phyloP scores from a whole-genome alignment of 1,284 basidiomycete species.

The Austropuccinia psidii region DNA sequence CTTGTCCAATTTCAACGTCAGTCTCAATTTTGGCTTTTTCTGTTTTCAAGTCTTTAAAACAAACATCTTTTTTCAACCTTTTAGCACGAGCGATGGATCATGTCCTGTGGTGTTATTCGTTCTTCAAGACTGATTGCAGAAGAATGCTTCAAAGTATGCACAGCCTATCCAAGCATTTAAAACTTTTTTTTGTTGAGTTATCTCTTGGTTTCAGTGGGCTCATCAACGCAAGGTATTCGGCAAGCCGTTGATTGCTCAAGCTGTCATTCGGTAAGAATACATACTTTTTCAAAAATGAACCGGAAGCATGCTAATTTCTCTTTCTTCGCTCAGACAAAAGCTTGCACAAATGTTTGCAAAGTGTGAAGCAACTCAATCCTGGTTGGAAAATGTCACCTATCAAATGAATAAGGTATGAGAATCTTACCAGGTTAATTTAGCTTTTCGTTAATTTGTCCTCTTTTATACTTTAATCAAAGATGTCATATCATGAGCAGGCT shows the following conservation, averaged over 20 bases:
- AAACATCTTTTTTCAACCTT: slow-evolving; percentile 9
- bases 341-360: slow-evolving; percentile 77
- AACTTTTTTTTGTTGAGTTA: slow-evolving; percentile 31
- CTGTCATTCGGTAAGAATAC: slow-evolving; percentile 60
- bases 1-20: slow-evolving; percentile 50
- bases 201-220: slow-evolving; percentile 53
- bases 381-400: slow-evolving; percentile 80
- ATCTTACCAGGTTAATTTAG: neutral
- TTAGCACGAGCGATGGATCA: slow-evolving; percentile 55
- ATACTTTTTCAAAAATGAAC: neutral
- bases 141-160: slow-evolving; percentile 58
- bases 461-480: slow-evolving; percentile 34
- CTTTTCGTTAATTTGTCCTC: neutral
- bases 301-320: neutral
- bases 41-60: slow-evolving; percentile 31
- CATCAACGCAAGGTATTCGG: slow-evolving; percentile 75
- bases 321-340: slow-evolving; percentile 40
- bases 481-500: slow-evolving; percentile 64
- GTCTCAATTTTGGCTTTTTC: slow-evolving; percentile 29
- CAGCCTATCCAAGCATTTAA: slow-evolving; percentile 49
- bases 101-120: slow-evolving; percentile 63
- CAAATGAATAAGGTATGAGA: slow-evolving; percentile 69
- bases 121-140: slow-evolving; percentile 64
- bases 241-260: slow-evolving; percentile 69
- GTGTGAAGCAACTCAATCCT: slow-evolving; percentile 71